Evolutionary conservation across 805 yeast genomes (phyloP).

Genomic region (Kodamaea nitidulidarum): DNA sequence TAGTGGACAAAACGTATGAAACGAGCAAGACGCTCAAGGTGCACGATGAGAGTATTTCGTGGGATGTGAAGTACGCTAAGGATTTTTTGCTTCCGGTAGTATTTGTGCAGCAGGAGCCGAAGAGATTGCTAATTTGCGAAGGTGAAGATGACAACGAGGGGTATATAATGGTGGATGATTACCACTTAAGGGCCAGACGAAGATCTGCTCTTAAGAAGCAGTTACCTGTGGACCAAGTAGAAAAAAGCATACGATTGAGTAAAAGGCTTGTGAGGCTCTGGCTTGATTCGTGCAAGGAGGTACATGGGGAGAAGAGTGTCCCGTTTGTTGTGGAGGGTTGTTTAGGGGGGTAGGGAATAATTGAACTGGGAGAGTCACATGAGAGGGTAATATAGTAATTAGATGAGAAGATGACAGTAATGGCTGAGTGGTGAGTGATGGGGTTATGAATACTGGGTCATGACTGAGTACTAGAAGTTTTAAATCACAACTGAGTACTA

Average conservation of each 20-base stretch:
- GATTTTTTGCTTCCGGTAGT: constrained; percentile 20
- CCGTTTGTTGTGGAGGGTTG: constrained; percentile 10
- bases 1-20: constrained; percentile 14
- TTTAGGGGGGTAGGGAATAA: neutral
- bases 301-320: constrained; percentile 6
- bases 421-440: too few species aligned
- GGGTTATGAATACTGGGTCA: too few species aligned
- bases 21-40: constrained; percentile 7
- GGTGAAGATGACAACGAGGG: constrained; percentile 20
- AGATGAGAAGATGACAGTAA: too few species aligned
- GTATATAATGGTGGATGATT: constrained; percentile 14
- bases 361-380: too few species aligned
- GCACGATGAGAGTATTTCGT: constrained; percentile 11
- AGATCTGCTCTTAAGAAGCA: constrained; percentile 13
- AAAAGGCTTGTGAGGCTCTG: constrained; percentile 20
- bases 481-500: too few species aligned
- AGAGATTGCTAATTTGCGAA: constrained; percentile 11
- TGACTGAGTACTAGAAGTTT: too few species aligned
- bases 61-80: constrained; percentile 15
- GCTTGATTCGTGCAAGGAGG: constrained; percentile 11
- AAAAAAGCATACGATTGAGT: constrained; percentile 15
- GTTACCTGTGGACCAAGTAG: constrained; percentile 7
- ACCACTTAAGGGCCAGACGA: constrained; percentile 15
- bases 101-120: constrained; percentile 13
- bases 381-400: too few species aligned